Evolutionary conservation across 2,329 filamentous ascomycete genomes (phyloP).

Genomic region (Sclerotinia spermophila): DNA sequence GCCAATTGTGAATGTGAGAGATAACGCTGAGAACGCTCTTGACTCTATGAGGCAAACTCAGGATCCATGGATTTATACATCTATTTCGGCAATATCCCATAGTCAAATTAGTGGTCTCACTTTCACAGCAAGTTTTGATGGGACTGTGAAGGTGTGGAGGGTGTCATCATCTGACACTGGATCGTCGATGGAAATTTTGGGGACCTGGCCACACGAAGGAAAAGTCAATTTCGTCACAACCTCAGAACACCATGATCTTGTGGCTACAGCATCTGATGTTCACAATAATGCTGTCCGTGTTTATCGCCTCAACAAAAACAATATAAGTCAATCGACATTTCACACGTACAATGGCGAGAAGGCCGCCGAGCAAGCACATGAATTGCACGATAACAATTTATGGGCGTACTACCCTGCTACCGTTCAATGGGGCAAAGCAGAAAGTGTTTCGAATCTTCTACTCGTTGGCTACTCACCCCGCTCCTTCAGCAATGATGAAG

Average conservation of each 20-base stretch:
- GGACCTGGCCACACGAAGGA: constrained; percentile 54
- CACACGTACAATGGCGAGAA: constrained; percentile 33
- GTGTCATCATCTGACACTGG: constrained; percentile 38
- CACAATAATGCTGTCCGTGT: constrained; percentile 52
- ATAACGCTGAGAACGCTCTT: constrained; percentile 52
- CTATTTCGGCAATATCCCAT: constrained; percentile 59
- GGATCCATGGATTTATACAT: constrained; percentile 61
- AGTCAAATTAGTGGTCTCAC: constrained; percentile 44
- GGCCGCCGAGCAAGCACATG: constrained; percentile 27
- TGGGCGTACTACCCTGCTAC: constrained; percentile 64
- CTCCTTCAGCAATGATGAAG: constrained; percentile 49
- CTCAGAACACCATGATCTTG: constrained; percentile 44
- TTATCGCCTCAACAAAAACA: constrained; percentile 44
- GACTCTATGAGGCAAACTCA: constrained; percentile 56
- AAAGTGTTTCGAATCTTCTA: constrained; percentile 48
- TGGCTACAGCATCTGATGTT: constrained; percentile 59
- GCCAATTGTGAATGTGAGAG: constrained; percentile 42
- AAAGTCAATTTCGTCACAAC: constrained; percentile 61
- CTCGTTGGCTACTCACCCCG: constrained; percentile 62
- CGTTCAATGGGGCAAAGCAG: constrained; percentile 56
- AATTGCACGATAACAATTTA: constrained; percentile 35
- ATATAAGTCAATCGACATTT: constrained; percentile 37
- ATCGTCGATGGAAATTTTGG: constrained; percentile 43
- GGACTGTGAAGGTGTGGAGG: constrained; percentile 58
- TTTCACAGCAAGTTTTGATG: constrained; percentile 61